These are phyloP conservation scores for Pseudocercospora eumusae DNA, from an alignment of 2,329 filamentous ascomycete genomes.

Conservation along the genomic window DNA sequence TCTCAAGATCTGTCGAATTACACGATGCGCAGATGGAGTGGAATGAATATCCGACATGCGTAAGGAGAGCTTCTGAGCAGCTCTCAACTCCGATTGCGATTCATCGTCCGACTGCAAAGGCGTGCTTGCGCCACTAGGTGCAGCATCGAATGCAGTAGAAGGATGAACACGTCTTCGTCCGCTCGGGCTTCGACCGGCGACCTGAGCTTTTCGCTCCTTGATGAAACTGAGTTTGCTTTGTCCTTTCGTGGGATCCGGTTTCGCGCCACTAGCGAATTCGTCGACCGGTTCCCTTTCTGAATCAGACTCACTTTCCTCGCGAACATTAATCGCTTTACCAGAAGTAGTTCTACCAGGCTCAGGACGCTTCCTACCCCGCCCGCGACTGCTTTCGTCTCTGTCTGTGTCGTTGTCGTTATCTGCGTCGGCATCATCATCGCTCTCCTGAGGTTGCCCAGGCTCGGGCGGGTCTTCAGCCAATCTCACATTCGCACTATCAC, in stretches of 20 bases:
- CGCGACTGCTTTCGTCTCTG: constrained; percentile 34
- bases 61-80: constrained; percentile 81
- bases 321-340: constrained; percentile 39
- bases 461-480: constrained; percentile 36
- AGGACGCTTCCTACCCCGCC: constrained; percentile 38
- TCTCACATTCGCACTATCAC: constrained; percentile 29
- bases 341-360: constrained; percentile 39
- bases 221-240: constrained; percentile 36
- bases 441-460: constrained; percentile 30
- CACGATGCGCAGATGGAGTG: constrained; percentile 73
- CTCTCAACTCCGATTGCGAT: constrained; percentile 79
- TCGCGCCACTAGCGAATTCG: constrained; percentile 24
- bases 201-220: constrained; percentile 33
- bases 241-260: constrained; percentile 41
- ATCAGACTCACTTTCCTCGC: constrained; percentile 35
- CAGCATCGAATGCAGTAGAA: constrained; percentile 77
- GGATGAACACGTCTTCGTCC: constrained; percentile 61
- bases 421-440: constrained; percentile 37
- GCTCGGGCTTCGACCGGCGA: constrained; percentile 34
- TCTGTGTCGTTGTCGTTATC: constrained; percentile 42
- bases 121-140: constrained; percentile 59
- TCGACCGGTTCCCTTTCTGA: constrained; percentile 28
- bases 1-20: constrained; percentile 85
- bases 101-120: constrained; percentile 80
- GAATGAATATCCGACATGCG: constrained; percentile 77